Base-by-base conservation (phyloP, 2,329 filamentous ascomycete genomes). In the Phyllosticta capitalensis region DNA sequence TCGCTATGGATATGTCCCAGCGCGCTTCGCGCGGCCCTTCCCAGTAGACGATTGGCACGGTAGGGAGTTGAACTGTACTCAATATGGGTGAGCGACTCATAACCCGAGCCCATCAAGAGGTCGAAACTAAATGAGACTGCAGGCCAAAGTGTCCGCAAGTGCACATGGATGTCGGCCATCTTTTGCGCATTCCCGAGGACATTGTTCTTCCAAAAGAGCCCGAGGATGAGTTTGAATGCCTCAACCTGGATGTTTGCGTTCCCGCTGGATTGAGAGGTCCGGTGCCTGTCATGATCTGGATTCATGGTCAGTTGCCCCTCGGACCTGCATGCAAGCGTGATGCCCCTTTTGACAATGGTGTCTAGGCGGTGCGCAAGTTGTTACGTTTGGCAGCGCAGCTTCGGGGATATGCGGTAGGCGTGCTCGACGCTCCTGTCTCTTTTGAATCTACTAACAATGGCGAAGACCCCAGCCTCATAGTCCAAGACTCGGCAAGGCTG, bases 201-300 rank as follows among this genome's bases (percentile, higher is more conserved):
- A 51, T 62, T 24, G 58, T 63, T 21, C 59, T 64, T 24, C 59
- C 72, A 5, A 65, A 66, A 0, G 72, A 75, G 38, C 63, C 61
- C 0, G 72, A 77, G 60, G 73, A 78, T 55, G 77, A 79, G 62
- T 74, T 78, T 5, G 65, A 67, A 20, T 79, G 76, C 53, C 62
- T 76, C 51, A 79, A 78, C 56, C 33, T 79, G 2, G 75, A 78
- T 21, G 69, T 79, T 3, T 72, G 66, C 4, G 62, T 65, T 19
- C 75, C 68, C 0, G 62, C 63, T 2, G 55, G 59, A 1, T 10
- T 54, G 3, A 22, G 21, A 12, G 54, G 50, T 10, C 7, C 22
- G 26, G 56, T 77, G 0, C 77, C 76, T 0, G 75, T 79, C 10
- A 54, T 78, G 9, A 61, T 78, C 10, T 79, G 76, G 75, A 75